Conservation (phyloP, 306 rosid species). For the Castanea crenata region DNA sequence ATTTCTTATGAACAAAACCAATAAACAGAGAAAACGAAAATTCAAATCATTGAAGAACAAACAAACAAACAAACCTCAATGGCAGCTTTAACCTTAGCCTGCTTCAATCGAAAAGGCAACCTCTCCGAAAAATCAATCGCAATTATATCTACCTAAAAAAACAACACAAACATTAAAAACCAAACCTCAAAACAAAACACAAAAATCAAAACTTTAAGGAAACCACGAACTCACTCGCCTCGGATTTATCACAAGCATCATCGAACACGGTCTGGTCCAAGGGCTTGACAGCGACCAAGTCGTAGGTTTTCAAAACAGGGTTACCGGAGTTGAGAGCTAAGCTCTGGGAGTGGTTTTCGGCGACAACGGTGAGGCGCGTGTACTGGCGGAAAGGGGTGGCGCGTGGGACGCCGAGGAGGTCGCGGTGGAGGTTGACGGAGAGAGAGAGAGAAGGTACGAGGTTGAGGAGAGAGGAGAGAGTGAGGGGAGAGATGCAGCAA, state of each 20-base stretch:
- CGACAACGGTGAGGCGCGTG: conserved; percentile 50
- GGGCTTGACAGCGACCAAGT: conserved; percentile 75
- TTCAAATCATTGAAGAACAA: not conserved
- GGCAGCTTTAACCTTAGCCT: conserved; percentile 64
- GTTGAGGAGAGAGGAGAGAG: conserved; percentile 41
- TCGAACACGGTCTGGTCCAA: conserved; percentile 63
- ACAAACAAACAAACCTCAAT: conserved; percentile 44
- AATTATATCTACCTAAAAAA: conserved; percentile 70
- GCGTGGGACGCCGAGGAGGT: conserved; percentile 50
- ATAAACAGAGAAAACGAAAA: not conserved
- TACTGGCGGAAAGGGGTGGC: not conserved
- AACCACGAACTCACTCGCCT: conserved; percentile 31
- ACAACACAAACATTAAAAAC: no score
- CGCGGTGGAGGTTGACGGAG: conserved; percentile 71
- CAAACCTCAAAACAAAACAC: no score
- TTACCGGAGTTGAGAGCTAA: conserved; percentile 71
- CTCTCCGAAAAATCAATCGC: conserved; percentile 69
- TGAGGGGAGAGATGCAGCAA: conserved; percentile 58
- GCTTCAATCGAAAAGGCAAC: conserved; percentile 74
- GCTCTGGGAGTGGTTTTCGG: conserved; percentile 39
- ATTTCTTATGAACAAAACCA: not conserved
- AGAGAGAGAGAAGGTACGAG: conserved; percentile 35
- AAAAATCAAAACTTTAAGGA: not conserved
- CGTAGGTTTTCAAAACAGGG: conserved; percentile 78
- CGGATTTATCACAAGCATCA: conserved; percentile 70